Evolutionary conservation across 1,284 basidiomycete species (phyloP).

Genomic region (Amylostereum areolatum): DNA sequence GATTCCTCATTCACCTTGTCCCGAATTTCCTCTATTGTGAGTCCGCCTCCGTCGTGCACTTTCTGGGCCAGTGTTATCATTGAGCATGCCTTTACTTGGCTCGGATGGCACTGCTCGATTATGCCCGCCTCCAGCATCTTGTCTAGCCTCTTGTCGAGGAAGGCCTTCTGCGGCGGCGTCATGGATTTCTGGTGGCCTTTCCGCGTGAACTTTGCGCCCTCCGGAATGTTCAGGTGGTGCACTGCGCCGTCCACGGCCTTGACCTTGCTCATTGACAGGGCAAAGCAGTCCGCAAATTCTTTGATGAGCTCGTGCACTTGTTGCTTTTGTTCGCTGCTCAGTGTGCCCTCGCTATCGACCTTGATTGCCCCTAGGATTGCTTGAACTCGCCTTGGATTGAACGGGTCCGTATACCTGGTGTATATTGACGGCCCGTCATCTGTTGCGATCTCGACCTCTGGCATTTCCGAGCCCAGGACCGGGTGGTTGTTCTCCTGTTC

Average conservation of each 20-base stretch:
- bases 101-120: slow-evolving; percentile 19
- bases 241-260: background rate
- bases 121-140: slow-evolving; percentile 26
- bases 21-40: slow-evolving; percentile 23
- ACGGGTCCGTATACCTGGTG: slow-evolving; percentile 12
- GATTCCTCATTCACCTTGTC: slow-evolving; percentile 24
- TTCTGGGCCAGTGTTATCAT: slow-evolving; percentile 25
- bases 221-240: background rate
- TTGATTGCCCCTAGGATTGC: slow-evolving; percentile 10
- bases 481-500: background rate
- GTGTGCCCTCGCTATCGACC: background rate
- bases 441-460: no score
- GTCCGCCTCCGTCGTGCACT: slow-evolving; percentile 21
- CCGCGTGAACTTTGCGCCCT: background rate
- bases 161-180: slow-evolving; percentile 7
- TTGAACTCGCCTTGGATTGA: slow-evolving; percentile 15
- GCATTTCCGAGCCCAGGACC: no score
- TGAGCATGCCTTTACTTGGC: slow-evolving; percentile 22
- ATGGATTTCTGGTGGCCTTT: background rate
- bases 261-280: slow-evolving; percentile 23
- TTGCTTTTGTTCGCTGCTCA: slow-evolving; percentile 1
- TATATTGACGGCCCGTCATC: background rate
- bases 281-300: slow-evolving; percentile 25
- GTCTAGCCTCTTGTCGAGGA: slow-evolving; percentile 22
- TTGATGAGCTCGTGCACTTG: slow-evolving; percentile 12